These are phyloP conservation scores for Nigrospora oryzae DNA, from an alignment of 2,329 filamentous ascomycete genomes.

Conservation along the genomic window DNA sequence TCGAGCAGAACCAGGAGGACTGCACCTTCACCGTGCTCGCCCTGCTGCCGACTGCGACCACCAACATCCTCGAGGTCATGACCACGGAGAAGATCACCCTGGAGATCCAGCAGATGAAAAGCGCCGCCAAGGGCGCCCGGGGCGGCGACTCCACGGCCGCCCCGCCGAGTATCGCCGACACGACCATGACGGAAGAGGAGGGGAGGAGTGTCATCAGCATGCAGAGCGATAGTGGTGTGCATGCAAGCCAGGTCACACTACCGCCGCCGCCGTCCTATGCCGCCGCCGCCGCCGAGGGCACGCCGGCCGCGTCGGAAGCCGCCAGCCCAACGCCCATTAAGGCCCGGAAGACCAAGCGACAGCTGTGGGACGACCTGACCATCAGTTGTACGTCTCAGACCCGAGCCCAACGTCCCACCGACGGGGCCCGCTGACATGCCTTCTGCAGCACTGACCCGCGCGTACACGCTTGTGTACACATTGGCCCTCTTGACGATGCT, in stretches of 20 bases:
- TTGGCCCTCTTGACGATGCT: conserved; percentile 82
- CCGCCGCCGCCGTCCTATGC: conserved; percentile 37
- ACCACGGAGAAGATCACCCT: conserved; percentile 89
- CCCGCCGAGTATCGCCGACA: conserved; percentile 52
- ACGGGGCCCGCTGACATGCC: conserved; percentile 5
- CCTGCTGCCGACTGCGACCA: conserved; percentile 81
- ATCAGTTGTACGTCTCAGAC: conserved; percentile 65
- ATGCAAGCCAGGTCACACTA: conserved; percentile 67
- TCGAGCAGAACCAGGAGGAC: conserved; percentile 98
- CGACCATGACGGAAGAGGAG: conserved; percentile 78
- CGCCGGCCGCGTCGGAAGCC: conserved; percentile 27
- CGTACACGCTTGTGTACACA: conserved; percentile 88
- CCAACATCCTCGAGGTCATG: conserved; percentile 79
- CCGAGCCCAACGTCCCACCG: background rate
- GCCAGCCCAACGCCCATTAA: conserved; percentile 34
- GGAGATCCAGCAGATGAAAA: conserved; percentile 90
- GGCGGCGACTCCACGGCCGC: conserved; percentile 39
- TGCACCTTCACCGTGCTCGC: conserved; percentile 98
- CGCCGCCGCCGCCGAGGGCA: background rate
- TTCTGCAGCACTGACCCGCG: conserved; percentile 69
- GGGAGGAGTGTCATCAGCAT: conserved; percentile 66
- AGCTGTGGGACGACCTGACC: conserved; percentile 96
- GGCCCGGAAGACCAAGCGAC: conserved; percentile 69
- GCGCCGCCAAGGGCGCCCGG: conserved; percentile 53
- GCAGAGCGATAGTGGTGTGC: conserved; percentile 74